Evolutionary conservation across 805 yeast genomes (phyloP), one percentile per base, ranked within the genome.

Genomic region (Myxozyma melibiosi): DNA sequence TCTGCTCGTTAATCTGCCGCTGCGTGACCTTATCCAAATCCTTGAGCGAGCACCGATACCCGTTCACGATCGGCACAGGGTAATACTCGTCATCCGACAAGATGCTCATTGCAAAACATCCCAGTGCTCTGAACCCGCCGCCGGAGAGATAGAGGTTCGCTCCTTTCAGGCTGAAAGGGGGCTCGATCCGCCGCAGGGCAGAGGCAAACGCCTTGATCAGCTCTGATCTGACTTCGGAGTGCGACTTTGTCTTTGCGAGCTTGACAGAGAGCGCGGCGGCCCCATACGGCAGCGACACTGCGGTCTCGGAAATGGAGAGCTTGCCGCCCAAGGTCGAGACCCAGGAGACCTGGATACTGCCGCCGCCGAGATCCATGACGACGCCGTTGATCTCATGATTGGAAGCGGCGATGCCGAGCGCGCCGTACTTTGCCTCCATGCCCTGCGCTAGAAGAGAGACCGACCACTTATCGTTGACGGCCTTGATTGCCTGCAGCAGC

Each of bases 281-380:
- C 18, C 92, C 92, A 67, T 83, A 86, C 0, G 90, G 90, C 14
- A 59, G 20, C 1, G 85, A 80, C 2, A 84, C 83, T 0, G 90
- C 87, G 14, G 75, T 76, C 6, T 76, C 73, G 28, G 86, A 81
- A 62, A 81, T 77, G 54, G 73, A 72, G 27, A 85, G 76, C 55
- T 78, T 79, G 4, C 89, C 90, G 48, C 77, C 75, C 28, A 73
- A 70, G 38, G 84, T 79, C 57, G 76, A 75, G 18, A 86, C 81
- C 90, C 92, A 86, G 39, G 87, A 83, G 35, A 86, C 65, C 61
- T 84, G 89, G 1, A 85, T 78, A 5, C 84, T 78, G 0, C 88
- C 88, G 30, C 90, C 90, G 6, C 90, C 90, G 47, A 86, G 73
- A 66, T 87, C 91, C 79, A 86, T 78, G 66, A 83, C 84, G 9